Evolutionary conservation across 352 stramenopile genomes (phyloP).

Genomic region (Globisporangium perplexum): DNA sequence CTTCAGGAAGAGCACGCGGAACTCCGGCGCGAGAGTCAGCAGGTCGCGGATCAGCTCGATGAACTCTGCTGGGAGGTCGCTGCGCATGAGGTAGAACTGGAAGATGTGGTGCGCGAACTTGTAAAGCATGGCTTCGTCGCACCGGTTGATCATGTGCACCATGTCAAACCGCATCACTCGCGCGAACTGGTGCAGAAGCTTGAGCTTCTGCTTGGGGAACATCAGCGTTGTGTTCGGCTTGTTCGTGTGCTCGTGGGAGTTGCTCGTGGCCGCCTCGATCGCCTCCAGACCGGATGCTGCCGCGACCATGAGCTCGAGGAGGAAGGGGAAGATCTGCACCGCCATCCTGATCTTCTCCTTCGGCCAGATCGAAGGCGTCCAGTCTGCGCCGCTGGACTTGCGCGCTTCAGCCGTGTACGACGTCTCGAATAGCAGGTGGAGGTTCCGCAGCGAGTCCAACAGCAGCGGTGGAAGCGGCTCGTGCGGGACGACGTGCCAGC

Average conservation of each 20-base stretch:
- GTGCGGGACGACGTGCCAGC: conserved; percentile 29
- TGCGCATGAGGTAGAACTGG: conserved; percentile 33
- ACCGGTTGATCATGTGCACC: conserved; percentile 24
- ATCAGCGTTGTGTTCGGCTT: conserved; percentile 4
- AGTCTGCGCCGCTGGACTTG: not conserved
- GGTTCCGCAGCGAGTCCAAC: conserved; percentile 25
- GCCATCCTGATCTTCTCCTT: conserved; percentile 30
- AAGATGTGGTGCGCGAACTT: conserved; percentile 41
- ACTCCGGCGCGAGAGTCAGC: conserved; percentile 21
- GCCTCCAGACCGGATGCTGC: conserved; percentile 21
- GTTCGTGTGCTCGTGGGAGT: not conserved
- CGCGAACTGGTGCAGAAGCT: conserved; percentile 28
- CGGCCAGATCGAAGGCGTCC: conserved; percentile 14
- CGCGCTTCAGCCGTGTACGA: conserved; percentile 1
- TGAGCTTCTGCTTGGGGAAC: conserved; percentile 12
- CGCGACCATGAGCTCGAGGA: conserved; percentile 32
- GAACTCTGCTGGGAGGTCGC: conserved; percentile 26
- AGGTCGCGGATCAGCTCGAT: conserved; percentile 41
- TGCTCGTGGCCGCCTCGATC: conserved; percentile 7
- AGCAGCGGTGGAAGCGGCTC: conserved; percentile 33
- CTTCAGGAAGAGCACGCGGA: conserved; percentile 37
- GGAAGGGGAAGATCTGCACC: conserved; percentile 25
- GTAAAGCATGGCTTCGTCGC: conserved; percentile 31
- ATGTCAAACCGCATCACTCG: conserved; percentile 31
- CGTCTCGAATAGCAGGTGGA: conserved; percentile 26